Evolutionary conservation across 768 basidiomycete species (phyloP).

Genomic region (Pulveroboletus frians): DNA sequence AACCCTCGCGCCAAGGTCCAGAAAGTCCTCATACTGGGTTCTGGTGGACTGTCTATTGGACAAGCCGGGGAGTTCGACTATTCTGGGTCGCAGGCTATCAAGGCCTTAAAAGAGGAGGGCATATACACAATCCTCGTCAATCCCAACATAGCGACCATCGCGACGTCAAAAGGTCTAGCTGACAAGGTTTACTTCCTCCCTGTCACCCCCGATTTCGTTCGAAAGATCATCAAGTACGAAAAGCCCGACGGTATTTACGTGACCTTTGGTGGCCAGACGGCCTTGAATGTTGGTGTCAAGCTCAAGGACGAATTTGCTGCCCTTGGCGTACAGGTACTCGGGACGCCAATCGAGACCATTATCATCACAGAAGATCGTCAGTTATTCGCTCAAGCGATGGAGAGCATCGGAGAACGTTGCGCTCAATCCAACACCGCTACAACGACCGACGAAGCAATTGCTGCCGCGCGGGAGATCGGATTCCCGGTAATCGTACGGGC

Average conservation of each 20-base stretch:
- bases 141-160: conserved; percentile 98
- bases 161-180: conserved; percentile 93
- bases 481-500: conserved; percentile 97
- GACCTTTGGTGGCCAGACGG: conserved; percentile 98
- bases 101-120: conserved; percentile 97
- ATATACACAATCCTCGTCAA: conserved; percentile 99
- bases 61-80: conserved; percentile 99
- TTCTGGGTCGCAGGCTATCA: conserved; percentile 98
- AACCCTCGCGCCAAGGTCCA: conserved; percentile 71
- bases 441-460: conserved; percentile 76
- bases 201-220: conserved; percentile 95
- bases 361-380: conserved; percentile 96
- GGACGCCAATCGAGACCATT: conserved; percentile 95
- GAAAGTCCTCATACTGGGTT: conserved; percentile 96
- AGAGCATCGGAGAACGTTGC: conserved; percentile 91
- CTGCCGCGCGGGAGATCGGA: conserved; percentile 79
- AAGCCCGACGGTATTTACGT: conserved; percentile 98
- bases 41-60: conserved; percentile 95
- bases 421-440: conserved; percentile 87
- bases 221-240: conserved; percentile 98
- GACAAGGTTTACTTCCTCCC: conserved; percentile 99
- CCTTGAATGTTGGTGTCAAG: conserved; percentile 93
- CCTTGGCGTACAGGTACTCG: conserved; percentile 89
- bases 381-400: conserved; percentile 92
- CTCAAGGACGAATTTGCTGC: conserved; percentile 93